Evolutionary conservation across 2,329 filamentous ascomycete genomes (phyloP), one percentile per base, ranked within the genome.

Genomic region (Westerdykella ornata): DNA sequence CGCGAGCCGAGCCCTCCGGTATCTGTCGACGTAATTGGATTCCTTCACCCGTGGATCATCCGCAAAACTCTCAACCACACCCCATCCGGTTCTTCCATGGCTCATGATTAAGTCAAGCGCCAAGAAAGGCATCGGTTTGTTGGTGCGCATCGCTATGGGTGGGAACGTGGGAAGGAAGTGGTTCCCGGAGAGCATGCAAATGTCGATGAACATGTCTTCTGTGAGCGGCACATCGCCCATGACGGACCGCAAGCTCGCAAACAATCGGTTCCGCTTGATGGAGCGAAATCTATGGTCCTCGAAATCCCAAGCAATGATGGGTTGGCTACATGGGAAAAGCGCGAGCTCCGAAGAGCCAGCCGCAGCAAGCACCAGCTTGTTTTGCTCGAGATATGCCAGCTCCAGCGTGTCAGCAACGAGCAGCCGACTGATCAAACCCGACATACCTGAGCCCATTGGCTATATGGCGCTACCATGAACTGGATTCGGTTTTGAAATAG

Each of bases 331-430:
- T 26, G 88, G 85, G 59, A 94, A 96, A 28, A 95, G 75, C 38
- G 97, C 79, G 32, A 89, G 74, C 64, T 95, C 88, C 37, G 88
- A 83, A 1, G 88, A 81, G 22, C 88, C 89, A 74, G 87, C 88
- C 54, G 95, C 75, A 13, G 82, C 85, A 42, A 85, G 83, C 45
- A 78, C 67, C 20, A 81, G 41, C 33, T 51, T 47, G 45, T 85
- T 75, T 61, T 80, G 78, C 48, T 85, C 80, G 43, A 94, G 80
- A 59, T 90, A 88, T 35, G 86, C 84, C 48, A 95, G 78, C 82
- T 88, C 35, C 31, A 18, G 5, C 1, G 9, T 18, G 41, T 68
- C 35, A 67, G 61, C 44, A 31, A 19, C 49, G 42, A 45, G 39
- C 26, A 36, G 22, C 39, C 33, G 31, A 15, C 9, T n/a, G 20